Evolutionary conservation across 306 rosid species (phyloP), one percentile per base, ranked within the genome.

Genomic region (Notholithocarpus densiflorus): DNA sequence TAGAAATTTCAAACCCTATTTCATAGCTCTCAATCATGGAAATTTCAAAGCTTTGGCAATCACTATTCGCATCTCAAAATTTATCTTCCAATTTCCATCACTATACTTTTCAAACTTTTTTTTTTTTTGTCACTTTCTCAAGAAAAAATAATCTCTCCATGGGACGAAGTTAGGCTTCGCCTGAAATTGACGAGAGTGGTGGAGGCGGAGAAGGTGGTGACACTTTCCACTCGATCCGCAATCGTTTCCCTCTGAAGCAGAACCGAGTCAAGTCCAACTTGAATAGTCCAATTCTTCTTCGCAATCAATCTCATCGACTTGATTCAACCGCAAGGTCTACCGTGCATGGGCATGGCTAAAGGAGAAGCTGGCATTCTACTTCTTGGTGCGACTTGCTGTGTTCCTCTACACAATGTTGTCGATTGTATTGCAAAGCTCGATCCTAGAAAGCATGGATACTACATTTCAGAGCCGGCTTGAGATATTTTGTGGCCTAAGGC

Each of bases 361-460:
- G 62, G 91, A 8, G 11, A 92, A 90, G 81, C 81, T 88, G 29
- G 73, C 82, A 24, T 77, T 91, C 80, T 95, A 89, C 72, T 83
- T 77, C n/a, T 71, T 86, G 45, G 83, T 95, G 34, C 77, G 91
- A 61, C 83, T 81, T 23, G 92, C 86, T 13, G 85, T 91, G 7
- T 90, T 93, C 73, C 77, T 88, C 11, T 95, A 89, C 52, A 90
- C 92, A 1, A 34, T 85, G 72, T 98, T 91, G n/a, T 89, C 96
- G 53, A 78, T 95, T 87, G 88, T 93, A 77, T 69, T 93, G 93
- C 97, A 91, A 87, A 95, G 87, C 88, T 93, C 96, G 43, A 91
- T 40, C 45, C 45, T 34, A 34, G 9, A 6, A 34, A 34, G 8
- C 8, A 34, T 9, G 8, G 9, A 34, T 6, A 6, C 34, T 31